A percentile compares a stretch with the other conserved stretches of the same genome.
Evolutionary conservation across 768 basidiomycete species (phyloP).

Genomic region (Kwoniella sp.): DNA sequence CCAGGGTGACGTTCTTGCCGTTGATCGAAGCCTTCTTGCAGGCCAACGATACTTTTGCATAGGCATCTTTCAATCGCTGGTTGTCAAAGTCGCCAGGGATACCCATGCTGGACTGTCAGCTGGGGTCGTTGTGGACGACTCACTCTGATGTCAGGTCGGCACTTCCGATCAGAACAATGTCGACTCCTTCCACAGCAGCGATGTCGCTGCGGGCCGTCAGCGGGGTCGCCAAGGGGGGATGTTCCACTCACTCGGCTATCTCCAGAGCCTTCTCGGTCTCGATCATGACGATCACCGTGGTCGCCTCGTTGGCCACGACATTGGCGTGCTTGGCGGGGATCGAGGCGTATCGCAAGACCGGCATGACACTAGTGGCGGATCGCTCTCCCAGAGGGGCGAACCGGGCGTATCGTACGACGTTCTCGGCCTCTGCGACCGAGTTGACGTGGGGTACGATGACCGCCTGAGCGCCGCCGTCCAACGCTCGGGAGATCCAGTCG

Average conservation of each 20-base stretch:
- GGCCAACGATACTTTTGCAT: constrained; percentile 20
- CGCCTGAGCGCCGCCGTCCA: constrained; percentile 37
- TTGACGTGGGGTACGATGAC: constrained; percentile 43
- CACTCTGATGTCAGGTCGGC: constrained; percentile 33
- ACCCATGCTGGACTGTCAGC: constrained; percentile 21
- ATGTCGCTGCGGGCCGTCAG: constrained; percentile 21
- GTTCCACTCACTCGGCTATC: constrained; percentile 22
- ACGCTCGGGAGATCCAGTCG: constrained; percentile 38
- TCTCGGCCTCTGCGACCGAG: constrained; percentile 26
- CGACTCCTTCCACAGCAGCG: constrained; percentile 37
- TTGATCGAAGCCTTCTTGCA: constrained; percentile 22
- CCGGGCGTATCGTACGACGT: constrained; percentile 27
- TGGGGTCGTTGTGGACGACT: constrained; percentile 5
- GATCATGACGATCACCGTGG: constrained; percentile 34
- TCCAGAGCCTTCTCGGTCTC: constrained; percentile 28
- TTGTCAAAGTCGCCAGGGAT: constrained; percentile 38
- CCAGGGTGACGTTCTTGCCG: constrained; percentile 21
- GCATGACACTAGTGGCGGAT: constrained; percentile 28
- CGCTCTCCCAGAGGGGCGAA: constrained; percentile 35
- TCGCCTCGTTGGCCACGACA: constrained; percentile 24
- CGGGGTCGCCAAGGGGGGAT: neutral
- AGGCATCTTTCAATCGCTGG: constrained; percentile 18
- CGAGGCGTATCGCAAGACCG: constrained; percentile 24
- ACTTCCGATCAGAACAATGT: constrained; percentile 29
- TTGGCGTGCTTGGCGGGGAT: constrained; percentile 27